Evolutionary conservation across 768 basidiomycete genomes (phyloP), one percentile per base, ranked within the genome.

Genomic region (Rhizopogon vinicolor): DNA sequence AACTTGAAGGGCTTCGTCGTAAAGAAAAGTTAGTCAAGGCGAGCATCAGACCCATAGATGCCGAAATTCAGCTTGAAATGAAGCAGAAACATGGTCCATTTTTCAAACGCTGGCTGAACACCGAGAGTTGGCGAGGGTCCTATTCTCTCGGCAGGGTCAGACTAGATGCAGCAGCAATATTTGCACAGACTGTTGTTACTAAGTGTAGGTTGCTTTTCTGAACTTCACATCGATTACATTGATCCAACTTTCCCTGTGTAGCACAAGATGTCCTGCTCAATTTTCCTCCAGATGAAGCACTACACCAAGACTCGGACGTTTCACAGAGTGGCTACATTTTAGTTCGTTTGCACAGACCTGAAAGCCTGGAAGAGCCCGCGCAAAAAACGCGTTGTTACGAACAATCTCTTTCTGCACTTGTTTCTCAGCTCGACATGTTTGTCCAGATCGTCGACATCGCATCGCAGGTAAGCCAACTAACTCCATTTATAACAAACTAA

Each of bases 381-480:
- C 46, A 58, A 9, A 22, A 31, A 5, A 58, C 8, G 19, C 60
- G 8, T 0, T 25, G 14, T 13, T 52, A 57, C 8, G 55, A 54
- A 31, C 43, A 40, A 5, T 68, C 60, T 48, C 55, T 70, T 41
- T 59, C 60, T 0, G 61, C 62, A 16, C 58, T 69, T 7, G 54
- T 70, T 5, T 1, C 22, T 3, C 68, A 60, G 31, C 53, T 69
- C 19, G 69, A 69, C 16, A 46, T 44, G 14, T 68, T 71, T 25
- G 63, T 71, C 42, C 37, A 50, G 39, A 40, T 62, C 1, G 59
- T 65, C 10, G 66, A 67, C 25, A 60, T 57, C 3, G 31, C 63
- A 19, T 52, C 64, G 4, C 60, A 70, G 52, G 68, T 65, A 44
- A 18, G 42, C 41, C 29, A 0, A n/a, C 16, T 6, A 2, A 14